Percentiles rank a stretch among this genome's conserved stretches.
phyloP scores from a whole-genome alignment of 768 basidiomycete genomes.

The Russula sp. region DNA sequence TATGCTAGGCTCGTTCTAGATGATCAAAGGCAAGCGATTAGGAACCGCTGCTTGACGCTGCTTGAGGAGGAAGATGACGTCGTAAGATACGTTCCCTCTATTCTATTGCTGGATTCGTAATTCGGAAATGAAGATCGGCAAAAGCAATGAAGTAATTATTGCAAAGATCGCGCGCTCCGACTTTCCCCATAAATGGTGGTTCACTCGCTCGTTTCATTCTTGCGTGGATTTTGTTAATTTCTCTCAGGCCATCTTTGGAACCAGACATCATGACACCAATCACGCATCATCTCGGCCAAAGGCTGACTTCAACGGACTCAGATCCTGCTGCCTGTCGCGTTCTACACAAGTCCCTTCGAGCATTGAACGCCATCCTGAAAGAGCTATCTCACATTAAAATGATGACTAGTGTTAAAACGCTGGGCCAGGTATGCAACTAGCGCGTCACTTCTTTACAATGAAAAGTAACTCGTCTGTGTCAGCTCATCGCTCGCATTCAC shows the following conservation, averaged over 20 bases:
- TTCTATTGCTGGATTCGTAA: constrained; percentile 18
- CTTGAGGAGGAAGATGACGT: constrained; percentile 76
- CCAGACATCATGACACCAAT: constrained; percentile 54
- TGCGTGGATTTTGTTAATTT: neutral
- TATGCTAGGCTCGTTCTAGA: constrained; percentile 58
- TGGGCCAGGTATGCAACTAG: constrained; percentile 52
- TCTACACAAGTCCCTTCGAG: constrained; percentile 58
- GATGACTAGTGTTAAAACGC: constrained; percentile 60
- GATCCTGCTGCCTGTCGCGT: constrained; percentile 47
- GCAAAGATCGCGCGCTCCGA: constrained; percentile 77
- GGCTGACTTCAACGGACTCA: constrained; percentile 40
- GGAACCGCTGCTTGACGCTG: constrained; percentile 60
- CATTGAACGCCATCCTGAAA: constrained; percentile 64
- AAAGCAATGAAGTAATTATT: constrained; percentile 72
- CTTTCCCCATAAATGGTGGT: constrained; percentile 68
- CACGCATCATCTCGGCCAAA: constrained; percentile 49
- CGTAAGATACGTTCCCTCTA: constrained; percentile 41
- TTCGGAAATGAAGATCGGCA: constrained; percentile 56
- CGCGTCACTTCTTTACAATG: neutral
- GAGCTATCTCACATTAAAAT: constrained; percentile 72
- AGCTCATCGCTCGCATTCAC: constrained; percentile 58
- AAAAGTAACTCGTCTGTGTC: constrained; percentile 3
- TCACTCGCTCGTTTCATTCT: constrained; percentile 17
- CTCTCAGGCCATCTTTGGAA: constrained; percentile 57
- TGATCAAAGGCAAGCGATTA: constrained; percentile 63